These are phyloP conservation scores for Primulina tabacum DNA, from an alignment of 257 asterid species.

Conservation along the genomic window DNA sequence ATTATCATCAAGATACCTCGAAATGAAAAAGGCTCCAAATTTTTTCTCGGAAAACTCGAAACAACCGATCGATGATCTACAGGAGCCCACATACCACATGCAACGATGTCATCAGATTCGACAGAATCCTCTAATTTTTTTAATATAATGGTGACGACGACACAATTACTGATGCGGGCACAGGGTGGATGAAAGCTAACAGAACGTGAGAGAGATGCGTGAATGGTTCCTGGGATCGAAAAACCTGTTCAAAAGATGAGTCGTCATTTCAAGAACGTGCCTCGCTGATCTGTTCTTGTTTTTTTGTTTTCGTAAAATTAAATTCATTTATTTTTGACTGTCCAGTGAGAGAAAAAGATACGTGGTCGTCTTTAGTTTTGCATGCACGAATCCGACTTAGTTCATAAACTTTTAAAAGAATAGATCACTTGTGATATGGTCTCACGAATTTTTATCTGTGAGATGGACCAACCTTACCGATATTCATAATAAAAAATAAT, in stretches of 20 bases:
- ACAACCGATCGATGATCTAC: slow-evolving; percentile 13
- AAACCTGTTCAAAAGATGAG: slow-evolving; percentile 47
- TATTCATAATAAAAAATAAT: too few relatives aligned
- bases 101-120: slow-evolving; percentile 20
- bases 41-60: neutral
- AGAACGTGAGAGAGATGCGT: slow-evolving; percentile 24
- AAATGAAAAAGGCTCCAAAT: slow-evolving; percentile 23
- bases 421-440: too few relatives aligned
- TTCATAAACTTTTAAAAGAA: too few relatives aligned
- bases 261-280: slow-evolving; percentile 57
- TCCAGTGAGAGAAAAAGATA: too few relatives aligned
- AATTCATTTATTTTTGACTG: neutral
- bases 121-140: slow-evolving; percentile 1
- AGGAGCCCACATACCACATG: slow-evolving; percentile 26
- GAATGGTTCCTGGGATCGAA: slow-evolving; percentile 32
- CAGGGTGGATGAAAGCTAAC: slow-evolving; percentile 23
- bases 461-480: too few relatives aligned
- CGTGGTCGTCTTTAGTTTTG: too few relatives aligned
- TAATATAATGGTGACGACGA: neutral
- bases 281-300: slow-evolving; percentile 36
- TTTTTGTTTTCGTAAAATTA: neutral
- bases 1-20: slow-evolving; percentile 25
- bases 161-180: slow-evolving; percentile 18
- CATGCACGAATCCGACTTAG: too few relatives aligned
- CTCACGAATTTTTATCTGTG: too few relatives aligned